Percentiles rank a stretch among this genome's conserved stretches.
phyloP scores from a whole-genome alignment of 192 early-diverging fungal species.

The Coemansia sp. region DNA sequence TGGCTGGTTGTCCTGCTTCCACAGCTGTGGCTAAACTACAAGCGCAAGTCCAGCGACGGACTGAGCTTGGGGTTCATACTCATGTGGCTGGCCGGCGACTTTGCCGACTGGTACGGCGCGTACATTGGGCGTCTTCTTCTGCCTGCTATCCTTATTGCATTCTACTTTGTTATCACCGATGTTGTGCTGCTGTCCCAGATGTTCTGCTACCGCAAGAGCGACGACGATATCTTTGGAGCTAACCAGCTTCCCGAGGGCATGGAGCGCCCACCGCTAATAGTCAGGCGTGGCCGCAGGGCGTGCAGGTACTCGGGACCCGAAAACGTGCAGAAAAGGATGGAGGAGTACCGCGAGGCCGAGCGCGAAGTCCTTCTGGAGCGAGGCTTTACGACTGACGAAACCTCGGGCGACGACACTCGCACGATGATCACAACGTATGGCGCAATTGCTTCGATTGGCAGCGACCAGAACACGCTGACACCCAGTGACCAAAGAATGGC shows the following conservation, averaged over 20 bases:
- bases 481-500: background rate
- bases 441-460: constrained; percentile 7
- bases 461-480: background rate
- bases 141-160: constrained; percentile 64
- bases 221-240: constrained; percentile 38
- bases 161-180: constrained; percentile 76
- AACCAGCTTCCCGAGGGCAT: constrained; percentile 44
- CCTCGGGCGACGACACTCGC: background rate
- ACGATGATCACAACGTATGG: constrained; percentile 11
- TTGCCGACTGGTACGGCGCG: constrained; percentile 52
- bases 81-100: constrained; percentile 53
- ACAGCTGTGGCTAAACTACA: constrained; percentile 52
- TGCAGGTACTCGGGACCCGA: constrained; percentile 31
- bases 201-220: constrained; percentile 61
- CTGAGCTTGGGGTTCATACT: constrained; percentile 48
- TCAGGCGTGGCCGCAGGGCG: constrained; percentile 42
- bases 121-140: constrained; percentile 44
- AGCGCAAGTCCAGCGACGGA: constrained; percentile 53
- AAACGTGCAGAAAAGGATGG: constrained; percentile 22
- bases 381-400: constrained; percentile 16
- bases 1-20: constrained; percentile 47
- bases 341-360: constrained; percentile 47
- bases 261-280: constrained; percentile 45
- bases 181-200: constrained; percentile 67
- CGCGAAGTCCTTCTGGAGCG: constrained; percentile 40